Conservation (phyloP, 202 grass and related monocot species). For the Hordeum pubiflorum region DNA sequence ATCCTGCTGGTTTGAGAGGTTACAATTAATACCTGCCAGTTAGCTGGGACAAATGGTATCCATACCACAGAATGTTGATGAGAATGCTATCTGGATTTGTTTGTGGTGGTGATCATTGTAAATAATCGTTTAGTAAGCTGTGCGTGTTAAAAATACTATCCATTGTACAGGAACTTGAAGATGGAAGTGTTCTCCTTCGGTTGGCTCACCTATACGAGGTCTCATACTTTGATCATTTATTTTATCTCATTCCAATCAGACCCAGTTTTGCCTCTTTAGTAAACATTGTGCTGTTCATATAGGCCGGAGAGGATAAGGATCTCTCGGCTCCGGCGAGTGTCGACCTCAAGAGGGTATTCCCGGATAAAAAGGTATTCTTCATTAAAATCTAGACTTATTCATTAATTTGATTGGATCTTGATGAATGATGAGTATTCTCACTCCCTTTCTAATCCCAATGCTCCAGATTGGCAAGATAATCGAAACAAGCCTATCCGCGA, state of each 20-base stretch:
- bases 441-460: background rate
- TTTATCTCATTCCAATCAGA: background rate
- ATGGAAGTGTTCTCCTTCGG: constrained; percentile 68
- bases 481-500: constrained; percentile 75
- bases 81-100: background rate
- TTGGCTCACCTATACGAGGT: constrained; percentile 93
- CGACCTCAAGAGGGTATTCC: constrained; percentile 70
- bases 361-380: constrained; percentile 48
- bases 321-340: constrained; percentile 60
- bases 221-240: background rate
- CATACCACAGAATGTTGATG: background rate
- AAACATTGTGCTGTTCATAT: background rate
- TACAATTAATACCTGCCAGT: background rate
- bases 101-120: background rate
- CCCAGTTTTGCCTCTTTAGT: background rate
- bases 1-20: background rate
- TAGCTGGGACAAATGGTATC: background rate
- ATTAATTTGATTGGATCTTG: background rate
- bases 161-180: constrained; percentile 62
- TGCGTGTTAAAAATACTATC: constrained; percentile 11
- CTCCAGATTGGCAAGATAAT: constrained; percentile 59
- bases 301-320: constrained; percentile 76
- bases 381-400: background rate
- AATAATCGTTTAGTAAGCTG: background rate
- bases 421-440: background rate